Evolutionary conservation across 140 eudicot genomes (phyloP).

Genomic region (Senecio squalidus): DNA sequence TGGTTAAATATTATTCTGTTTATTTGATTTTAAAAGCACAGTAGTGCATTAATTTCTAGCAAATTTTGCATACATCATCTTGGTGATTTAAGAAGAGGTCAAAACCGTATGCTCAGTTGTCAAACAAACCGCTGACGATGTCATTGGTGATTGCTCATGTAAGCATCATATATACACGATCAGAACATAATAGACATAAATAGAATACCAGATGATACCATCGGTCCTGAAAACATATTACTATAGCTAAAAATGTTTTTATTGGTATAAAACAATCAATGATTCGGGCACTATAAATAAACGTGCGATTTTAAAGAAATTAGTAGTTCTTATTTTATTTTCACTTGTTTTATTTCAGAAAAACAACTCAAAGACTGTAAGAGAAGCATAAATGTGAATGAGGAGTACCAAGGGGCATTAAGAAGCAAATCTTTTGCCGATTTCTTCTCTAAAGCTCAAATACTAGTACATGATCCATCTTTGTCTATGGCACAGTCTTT

Average conservation of each 20-base stretch:
- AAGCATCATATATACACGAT: no score
- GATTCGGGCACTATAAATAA: background rate
- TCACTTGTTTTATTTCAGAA: conserved; percentile 20
- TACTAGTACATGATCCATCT: conserved; percentile 24
- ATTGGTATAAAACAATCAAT: no score
- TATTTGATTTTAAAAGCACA: background rate
- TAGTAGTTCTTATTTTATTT: background rate
- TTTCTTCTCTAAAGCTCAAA: conserved; percentile 42
- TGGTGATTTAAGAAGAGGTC: no score
- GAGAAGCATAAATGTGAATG: conserved; percentile 37
- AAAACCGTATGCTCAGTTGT: no score
- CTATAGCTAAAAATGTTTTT: no score
- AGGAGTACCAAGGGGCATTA: conserved; percentile 46
- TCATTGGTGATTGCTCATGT: no score
- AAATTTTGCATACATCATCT: no score
- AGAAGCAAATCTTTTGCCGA: conserved; percentile 54
- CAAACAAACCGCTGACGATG: no score
- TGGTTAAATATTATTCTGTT: background rate
- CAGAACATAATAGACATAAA: no score
- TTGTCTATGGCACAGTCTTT: conserved; percentile 15
- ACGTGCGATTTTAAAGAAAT: background rate
- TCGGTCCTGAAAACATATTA: no score
- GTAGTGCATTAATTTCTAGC: background rate
- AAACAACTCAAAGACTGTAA: conserved; percentile 2
- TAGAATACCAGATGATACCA: no score